These are phyloP conservation scores for Mallotus nudiflorus DNA, from an alignment of 345 rosid species.

Conservation along the genomic window DNA sequence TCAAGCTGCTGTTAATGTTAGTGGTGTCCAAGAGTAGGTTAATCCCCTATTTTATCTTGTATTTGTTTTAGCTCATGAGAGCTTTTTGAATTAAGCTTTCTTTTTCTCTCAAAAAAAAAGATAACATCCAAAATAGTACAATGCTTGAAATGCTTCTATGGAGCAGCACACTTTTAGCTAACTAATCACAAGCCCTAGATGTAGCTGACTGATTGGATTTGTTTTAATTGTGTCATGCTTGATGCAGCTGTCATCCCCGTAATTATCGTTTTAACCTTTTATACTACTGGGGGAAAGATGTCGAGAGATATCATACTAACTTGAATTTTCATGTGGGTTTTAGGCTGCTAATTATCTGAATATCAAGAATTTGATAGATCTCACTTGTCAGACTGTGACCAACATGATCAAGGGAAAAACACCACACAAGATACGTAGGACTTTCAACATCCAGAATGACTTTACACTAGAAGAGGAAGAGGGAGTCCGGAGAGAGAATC, in stretches of 20 bases:
- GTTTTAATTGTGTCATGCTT: too few species aligned
- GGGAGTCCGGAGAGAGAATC: conserved; percentile 31
- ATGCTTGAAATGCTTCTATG: not conserved
- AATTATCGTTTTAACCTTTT: not conserved
- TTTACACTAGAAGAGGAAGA: conserved; percentile 26
- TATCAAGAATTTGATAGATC: conserved; percentile 25
- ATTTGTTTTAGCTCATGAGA: too few species aligned
- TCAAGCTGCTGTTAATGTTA: too few species aligned
- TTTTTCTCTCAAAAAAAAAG: too few species aligned
- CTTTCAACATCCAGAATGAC: conserved; percentile 25
- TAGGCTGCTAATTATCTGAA: conserved; percentile 27
- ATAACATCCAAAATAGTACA: not conserved
- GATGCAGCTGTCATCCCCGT: not conserved
- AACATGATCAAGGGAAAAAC: conserved; percentile 20
- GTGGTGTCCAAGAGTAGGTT: too few species aligned
- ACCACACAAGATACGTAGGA: conserved; percentile 7
- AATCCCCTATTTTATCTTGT: too few species aligned
- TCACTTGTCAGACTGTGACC: conserved; percentile 26
- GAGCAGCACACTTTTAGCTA: not conserved
- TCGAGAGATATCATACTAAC: not conserved
- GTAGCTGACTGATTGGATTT: too few species aligned
- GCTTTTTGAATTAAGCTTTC: too few species aligned
- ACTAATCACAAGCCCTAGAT: not conserved
- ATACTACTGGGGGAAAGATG: not conserved
- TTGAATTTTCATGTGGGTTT: not conserved